These are phyloP conservation scores for Sporisorium reilianum DNA, from an alignment of 1,284 basidiomycete species.

Conservation along the genomic window DNA sequence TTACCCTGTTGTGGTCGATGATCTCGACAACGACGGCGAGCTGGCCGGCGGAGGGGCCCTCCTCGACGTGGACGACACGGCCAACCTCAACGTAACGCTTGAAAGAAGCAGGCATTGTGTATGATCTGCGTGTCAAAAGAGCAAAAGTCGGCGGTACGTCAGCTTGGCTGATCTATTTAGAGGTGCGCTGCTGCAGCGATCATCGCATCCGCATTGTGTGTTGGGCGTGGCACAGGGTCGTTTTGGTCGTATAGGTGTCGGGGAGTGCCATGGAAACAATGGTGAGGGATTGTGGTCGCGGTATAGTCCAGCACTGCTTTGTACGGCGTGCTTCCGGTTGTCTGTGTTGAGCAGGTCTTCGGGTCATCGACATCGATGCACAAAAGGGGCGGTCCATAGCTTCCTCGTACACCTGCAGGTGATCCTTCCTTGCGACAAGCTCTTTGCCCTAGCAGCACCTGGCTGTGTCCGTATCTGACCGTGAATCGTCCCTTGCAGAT, in stretches of 20 bases:
- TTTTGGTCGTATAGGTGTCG: not conserved
- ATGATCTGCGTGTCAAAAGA: constrained; percentile 23
- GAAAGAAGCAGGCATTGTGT: constrained; percentile 73
- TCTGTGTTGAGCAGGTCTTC: too few species aligned
- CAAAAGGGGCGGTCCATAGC: too few species aligned
- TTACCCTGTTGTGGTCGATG: constrained; percentile 97
- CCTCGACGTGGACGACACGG: constrained; percentile 94
- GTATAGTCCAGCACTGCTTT: not conserved
- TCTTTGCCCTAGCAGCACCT: too few species aligned
- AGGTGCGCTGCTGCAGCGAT: constrained; percentile 1
- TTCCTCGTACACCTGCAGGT: not conserved
- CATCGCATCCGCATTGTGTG: constrained; percentile 5
- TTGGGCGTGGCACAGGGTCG: not conserved
- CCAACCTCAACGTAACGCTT: constrained; percentile 98
- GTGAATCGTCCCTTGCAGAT: not conserved
- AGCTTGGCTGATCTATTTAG: constrained; percentile 9
- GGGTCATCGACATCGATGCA: too few species aligned
- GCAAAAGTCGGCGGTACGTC: constrained; percentile 11
- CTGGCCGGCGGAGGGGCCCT: constrained; percentile 85
- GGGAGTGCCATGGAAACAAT: not conserved
- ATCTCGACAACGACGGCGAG: constrained; percentile 97
- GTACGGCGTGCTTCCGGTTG: too few species aligned
- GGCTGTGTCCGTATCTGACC: not conserved
- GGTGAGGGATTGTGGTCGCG: not conserved
- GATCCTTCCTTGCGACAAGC: not conserved